These are phyloP conservation scores for Trichomonascaceae sp. DNA, from an alignment of 1,139 yeast genomes.

Conservation along the genomic window DNA sequence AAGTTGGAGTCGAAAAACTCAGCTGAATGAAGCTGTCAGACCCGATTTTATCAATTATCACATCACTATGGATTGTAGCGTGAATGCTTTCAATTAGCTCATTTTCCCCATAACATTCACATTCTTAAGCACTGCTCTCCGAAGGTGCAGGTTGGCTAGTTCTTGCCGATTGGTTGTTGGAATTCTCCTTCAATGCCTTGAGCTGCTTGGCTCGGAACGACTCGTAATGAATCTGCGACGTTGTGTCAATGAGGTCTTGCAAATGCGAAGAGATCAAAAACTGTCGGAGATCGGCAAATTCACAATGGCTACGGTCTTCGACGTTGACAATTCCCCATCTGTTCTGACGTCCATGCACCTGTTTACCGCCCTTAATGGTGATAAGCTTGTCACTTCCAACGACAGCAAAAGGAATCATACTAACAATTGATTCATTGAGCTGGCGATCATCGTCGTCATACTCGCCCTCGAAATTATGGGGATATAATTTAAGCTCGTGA, in stretches of 20 bases:
- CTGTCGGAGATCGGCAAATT: constrained; percentile 87
- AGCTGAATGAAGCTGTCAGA: too few species aligned
- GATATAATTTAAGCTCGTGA: constrained; percentile 75
- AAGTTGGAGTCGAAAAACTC: too few species aligned
- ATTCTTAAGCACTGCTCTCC: background rate
- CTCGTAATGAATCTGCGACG: constrained; percentile 85
- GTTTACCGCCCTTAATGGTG: constrained; percentile 54
- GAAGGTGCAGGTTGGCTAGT: background rate
- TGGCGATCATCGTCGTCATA: constrained; percentile 46
- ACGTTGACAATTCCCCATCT: constrained; percentile 86
- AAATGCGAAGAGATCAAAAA: constrained; percentile 92
- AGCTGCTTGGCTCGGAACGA: constrained; percentile 89
- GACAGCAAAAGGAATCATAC: constrained; percentile 79
- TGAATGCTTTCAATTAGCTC: too few species aligned
- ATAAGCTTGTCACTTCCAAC: constrained; percentile 87
- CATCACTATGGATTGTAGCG: too few species aligned
- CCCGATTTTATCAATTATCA: too few species aligned
- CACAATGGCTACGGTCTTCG: constrained; percentile 92
- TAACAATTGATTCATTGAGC: constrained; percentile 43
- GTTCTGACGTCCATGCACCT: constrained; percentile 83
- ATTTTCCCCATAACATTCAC: background rate
- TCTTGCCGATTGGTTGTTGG: background rate
- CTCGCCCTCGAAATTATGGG: constrained; percentile 83
- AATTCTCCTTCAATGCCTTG: constrained; percentile 75
- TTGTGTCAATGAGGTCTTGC: constrained; percentile 92